phyloP scores from a whole-genome alignment of 2,329 filamentous ascomycete genomes.

The Cladophialophora yegresii region DNA sequence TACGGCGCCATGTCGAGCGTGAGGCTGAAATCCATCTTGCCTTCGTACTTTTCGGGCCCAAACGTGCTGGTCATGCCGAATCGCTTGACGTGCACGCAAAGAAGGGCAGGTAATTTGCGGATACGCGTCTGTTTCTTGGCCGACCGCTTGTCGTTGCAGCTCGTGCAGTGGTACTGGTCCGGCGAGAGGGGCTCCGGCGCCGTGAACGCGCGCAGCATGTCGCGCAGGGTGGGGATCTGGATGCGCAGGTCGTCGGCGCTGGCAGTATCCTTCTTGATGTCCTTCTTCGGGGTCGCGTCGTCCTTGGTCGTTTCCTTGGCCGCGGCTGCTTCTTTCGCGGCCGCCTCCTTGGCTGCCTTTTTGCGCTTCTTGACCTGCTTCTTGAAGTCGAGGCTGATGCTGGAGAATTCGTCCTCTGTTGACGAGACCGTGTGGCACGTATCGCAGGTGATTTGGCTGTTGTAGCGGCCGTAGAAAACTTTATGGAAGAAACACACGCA shows the following conservation, averaged over 20 bases:
- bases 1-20: conserved; percentile 90
- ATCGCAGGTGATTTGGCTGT: conserved; percentile 86
- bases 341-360: conserved; percentile 31
- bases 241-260: conserved; percentile 38
- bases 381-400: conserved; percentile 85
- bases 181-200: conserved; percentile 71
- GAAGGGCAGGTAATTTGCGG: conserved; percentile 79
- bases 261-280: conserved; percentile 6
- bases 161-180: conserved; percentile 77
- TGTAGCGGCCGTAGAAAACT: conserved; percentile 89
- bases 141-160: conserved; percentile 70
- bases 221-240: conserved; percentile 60
- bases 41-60: conserved; percentile 74
- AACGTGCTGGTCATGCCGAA: conserved; percentile 34
- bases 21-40: conserved; percentile 79
- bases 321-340: conserved; percentile 17
- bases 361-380: conserved; percentile 59
- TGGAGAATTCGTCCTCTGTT: conserved; percentile 84
- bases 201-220: conserved; percentile 86
- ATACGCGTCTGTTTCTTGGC: conserved; percentile 83
- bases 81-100: conserved; percentile 85
- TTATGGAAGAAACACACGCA: conserved; percentile 93
- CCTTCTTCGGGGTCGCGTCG: conserved; percentile 12
- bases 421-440: conserved; percentile 81
- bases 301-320: conserved; percentile 13